phyloP scores from a whole-genome alignment of 78 protist genomes.

The Bigelowiella natans region DNA sequence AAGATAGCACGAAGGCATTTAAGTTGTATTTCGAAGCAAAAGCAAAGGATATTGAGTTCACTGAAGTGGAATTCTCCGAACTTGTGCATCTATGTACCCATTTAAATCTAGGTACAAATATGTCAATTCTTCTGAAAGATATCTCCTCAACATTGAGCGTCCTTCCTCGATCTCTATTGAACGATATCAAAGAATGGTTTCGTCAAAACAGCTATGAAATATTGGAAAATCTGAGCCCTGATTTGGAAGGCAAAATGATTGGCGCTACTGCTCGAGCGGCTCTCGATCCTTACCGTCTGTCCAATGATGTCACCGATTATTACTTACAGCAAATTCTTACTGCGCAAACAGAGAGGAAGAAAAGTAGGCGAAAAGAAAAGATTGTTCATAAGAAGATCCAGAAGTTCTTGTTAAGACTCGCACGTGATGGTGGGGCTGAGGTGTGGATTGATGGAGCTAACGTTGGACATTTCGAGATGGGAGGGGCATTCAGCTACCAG shows the following conservation, averaged over 20 bases:
- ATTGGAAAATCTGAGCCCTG: not conserved
- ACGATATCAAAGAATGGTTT: not conserved
- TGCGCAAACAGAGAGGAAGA: not conserved
- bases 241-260: not conserved
- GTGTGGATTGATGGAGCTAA: not conserved
- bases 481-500: not conserved
- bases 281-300: not conserved
- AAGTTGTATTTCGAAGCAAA: not conserved
- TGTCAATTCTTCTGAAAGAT: not conserved
- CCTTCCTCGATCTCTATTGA: not conserved
- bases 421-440: not conserved
- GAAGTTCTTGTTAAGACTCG: not conserved
- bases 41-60: not conserved
- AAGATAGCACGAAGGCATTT: not conserved
- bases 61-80: not conserved
- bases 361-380: not conserved
- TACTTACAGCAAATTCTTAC: not conserved
- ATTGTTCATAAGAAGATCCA: not conserved
- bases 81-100: not conserved
- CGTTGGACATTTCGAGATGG: not conserved
- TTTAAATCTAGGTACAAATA: not conserved
- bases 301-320: not conserved
- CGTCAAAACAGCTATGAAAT: not conserved
- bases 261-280: not conserved
- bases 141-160: not conserved